Percentiles rank a stretch among this genome's conserved stretches.
Evolutionary conservation across 2,329 filamentous ascomycete genomes (phyloP).

Genomic region (Botrytis tulipae): DNA sequence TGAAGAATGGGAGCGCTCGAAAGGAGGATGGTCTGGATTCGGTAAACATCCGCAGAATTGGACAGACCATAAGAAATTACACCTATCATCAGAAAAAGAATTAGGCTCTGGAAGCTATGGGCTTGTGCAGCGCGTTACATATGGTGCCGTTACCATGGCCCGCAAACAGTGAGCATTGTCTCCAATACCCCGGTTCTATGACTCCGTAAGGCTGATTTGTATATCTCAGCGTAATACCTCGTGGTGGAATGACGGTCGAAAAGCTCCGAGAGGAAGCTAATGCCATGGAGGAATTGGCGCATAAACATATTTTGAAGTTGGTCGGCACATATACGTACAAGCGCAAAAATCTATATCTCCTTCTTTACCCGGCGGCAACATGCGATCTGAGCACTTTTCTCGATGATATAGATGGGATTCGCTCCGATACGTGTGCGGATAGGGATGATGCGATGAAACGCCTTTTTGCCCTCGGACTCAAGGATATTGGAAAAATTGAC

Average conservation of each 20-base stretch:
- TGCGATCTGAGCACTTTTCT: constrained; percentile 47
- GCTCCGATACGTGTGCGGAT: constrained; percentile 43
- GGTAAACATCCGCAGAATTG: constrained; percentile 31
- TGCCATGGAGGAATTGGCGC: constrained; percentile 49
- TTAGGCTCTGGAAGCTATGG: constrained; percentile 47
- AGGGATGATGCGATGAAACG: constrained; percentile 42
- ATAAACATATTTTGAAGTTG: constrained; percentile 49
- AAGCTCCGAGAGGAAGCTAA: constrained; percentile 47
- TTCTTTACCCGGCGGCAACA: constrained; percentile 49
- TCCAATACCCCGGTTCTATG: not conserved
- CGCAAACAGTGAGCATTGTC: constrained; percentile 41
- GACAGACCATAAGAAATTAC: constrained; percentile 26
- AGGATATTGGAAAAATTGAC: constrained; percentile 38
- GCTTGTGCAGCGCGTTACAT: constrained; percentile 46
- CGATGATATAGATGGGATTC: constrained; percentile 45
- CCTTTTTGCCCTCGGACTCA: constrained; percentile 42
- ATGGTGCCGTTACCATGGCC: constrained; percentile 44
- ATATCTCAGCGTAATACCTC: constrained; percentile 24
- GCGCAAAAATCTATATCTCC: constrained; percentile 44
- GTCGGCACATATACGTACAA: constrained; percentile 48
- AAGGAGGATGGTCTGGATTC: constrained; percentile 31
- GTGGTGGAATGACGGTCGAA: constrained; percentile 40
- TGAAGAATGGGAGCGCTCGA: constrained; percentile 28
- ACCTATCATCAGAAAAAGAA: constrained; percentile 30
- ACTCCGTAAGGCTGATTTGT: constrained; percentile 30